Conservation (phyloP, 192 early-diverging fungal genomes). For the Coemansia nantahalensis region DNA sequence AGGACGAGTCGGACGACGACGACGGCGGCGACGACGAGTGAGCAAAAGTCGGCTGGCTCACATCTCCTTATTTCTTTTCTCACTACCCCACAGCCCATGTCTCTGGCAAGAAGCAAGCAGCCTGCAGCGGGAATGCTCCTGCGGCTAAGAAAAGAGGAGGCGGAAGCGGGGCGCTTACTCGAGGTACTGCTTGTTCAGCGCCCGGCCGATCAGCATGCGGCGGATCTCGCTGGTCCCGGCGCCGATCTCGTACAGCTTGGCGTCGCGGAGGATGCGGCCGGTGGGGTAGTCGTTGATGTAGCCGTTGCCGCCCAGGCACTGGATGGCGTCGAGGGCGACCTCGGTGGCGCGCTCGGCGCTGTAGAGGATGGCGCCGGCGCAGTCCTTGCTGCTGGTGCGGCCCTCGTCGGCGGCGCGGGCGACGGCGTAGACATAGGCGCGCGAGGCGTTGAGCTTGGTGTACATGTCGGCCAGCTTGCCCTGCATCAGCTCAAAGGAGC, state of each 20-base stretch:
- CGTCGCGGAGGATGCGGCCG: constrained; percentile 86
- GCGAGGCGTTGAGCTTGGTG: constrained; percentile 88
- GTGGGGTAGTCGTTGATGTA: constrained; percentile 92
- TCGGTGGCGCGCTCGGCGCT: constrained; percentile 93
- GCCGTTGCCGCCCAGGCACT: constrained; percentile 93
- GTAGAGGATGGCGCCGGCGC: constrained; percentile 92
- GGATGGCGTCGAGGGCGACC: constrained; percentile 88
- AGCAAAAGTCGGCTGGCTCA: not conserved
- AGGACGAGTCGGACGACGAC: constrained; percentile 39
- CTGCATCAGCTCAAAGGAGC: constrained; percentile 89
- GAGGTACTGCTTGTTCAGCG: constrained; percentile 67
- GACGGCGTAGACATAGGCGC: constrained; percentile 88
- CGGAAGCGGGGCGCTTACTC: too few relatives aligned
- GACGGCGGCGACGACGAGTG: constrained; percentile 11
- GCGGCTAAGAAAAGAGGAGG: too few relatives aligned
- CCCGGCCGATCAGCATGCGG: constrained; percentile 85
- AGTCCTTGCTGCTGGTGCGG: constrained; percentile 83
- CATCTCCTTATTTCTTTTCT: not conserved
- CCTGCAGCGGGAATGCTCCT: too few relatives aligned
- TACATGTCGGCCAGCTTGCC: constrained; percentile 98
- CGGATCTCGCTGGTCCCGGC: constrained; percentile 94
- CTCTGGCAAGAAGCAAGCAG: too few relatives aligned
- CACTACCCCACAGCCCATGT: too few relatives aligned
- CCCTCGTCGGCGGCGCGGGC: constrained; percentile 83
- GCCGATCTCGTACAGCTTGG: constrained; percentile 96